phyloP scores from a whole-genome alignment of 768 basidiomycete genomes.

The Leccinum incarnatum region DNA sequence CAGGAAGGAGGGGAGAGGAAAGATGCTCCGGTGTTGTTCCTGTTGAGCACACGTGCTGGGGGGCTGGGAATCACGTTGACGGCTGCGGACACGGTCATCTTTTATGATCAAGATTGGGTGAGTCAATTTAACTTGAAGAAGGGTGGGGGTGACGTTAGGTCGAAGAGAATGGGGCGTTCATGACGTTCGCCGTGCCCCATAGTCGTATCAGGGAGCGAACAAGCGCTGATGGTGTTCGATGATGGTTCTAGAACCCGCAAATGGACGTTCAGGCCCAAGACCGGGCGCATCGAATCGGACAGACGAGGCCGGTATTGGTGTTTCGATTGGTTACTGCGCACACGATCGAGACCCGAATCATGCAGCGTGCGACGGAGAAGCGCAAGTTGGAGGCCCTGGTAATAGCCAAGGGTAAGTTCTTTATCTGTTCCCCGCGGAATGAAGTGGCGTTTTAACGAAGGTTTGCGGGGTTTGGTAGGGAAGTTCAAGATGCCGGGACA shows the following conservation, averaged over 20 bases:
- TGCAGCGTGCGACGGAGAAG: conserved; percentile 84
- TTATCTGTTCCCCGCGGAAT: not conserved
- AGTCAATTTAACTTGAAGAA: not conserved
- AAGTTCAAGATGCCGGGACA: conserved; percentile 79
- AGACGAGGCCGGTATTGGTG: conserved; percentile 85
- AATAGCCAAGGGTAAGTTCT: conserved; percentile 74
- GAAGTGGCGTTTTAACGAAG: not conserved
- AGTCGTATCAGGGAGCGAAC: not conserved
- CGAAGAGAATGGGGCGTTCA: not conserved
- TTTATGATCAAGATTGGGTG: conserved; percentile 27
- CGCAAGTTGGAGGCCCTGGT: conserved; percentile 91
- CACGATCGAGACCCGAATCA: conserved; percentile 90
- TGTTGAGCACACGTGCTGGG: conserved; percentile 90
- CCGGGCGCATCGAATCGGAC: conserved; percentile 93
- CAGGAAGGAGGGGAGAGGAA: conserved; percentile 65
- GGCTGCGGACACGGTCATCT: conserved; percentile 44
- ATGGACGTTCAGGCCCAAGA: conserved; percentile 97
- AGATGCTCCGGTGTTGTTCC: conserved; percentile 72
- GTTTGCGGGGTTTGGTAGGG: conserved; percentile 39
- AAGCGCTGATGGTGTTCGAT: not conserved
- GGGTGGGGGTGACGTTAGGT: not conserved
- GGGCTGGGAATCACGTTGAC: conserved; percentile 96
- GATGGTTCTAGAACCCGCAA: conserved; percentile 71
- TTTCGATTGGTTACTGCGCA: conserved; percentile 85
- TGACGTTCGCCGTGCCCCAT: not conserved